Conservation (phyloP, 768 basidiomycete species). For the Pisolithus microcarpus region DNA sequence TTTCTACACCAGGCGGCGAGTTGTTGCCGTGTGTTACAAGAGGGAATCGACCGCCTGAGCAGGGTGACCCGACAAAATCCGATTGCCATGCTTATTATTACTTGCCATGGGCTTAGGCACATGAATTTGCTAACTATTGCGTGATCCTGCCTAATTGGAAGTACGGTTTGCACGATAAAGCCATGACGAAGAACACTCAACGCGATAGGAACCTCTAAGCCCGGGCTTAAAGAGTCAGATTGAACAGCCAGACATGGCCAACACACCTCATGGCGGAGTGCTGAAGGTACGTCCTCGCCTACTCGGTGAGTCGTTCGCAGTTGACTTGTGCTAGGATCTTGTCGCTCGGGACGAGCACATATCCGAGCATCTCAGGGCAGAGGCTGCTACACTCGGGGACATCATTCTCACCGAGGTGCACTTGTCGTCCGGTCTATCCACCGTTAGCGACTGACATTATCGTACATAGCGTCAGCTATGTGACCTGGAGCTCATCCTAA, state of each 20-base stretch:
- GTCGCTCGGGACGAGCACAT: constrained; percentile 73
- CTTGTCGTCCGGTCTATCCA: neutral
- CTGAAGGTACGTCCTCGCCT: constrained; percentile 53
- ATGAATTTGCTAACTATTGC: constrained; percentile 24
- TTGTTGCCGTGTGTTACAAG: too few relatives aligned
- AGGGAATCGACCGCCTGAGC: too few relatives aligned
- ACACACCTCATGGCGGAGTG: constrained; percentile 81
- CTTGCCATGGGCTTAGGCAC: neutral
- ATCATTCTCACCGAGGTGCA: constrained; percentile 82
- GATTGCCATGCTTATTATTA: neutral
- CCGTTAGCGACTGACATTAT: constrained; percentile 3
- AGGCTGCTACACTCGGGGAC: constrained; percentile 63
- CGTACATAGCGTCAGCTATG: constrained; percentile 79
- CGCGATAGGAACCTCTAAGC: too few relatives aligned
- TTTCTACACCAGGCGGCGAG: too few relatives aligned
- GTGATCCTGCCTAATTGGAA: constrained; percentile 24
- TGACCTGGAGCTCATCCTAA: constrained; percentile 91
- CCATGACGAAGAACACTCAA: neutral
- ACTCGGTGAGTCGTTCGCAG: constrained; percentile 2
- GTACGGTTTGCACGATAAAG: neutral
- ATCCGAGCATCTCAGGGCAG: constrained; percentile 61
- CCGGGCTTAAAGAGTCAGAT: too few relatives aligned
- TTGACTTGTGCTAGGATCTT: constrained; percentile 57
- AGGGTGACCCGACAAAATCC: neutral
- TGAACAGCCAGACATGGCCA: constrained; percentile 47